Base-by-base conservation (phyloP, 108 stramenopile genomes). In the Cyclotella choctawhatcheeana region DNA sequence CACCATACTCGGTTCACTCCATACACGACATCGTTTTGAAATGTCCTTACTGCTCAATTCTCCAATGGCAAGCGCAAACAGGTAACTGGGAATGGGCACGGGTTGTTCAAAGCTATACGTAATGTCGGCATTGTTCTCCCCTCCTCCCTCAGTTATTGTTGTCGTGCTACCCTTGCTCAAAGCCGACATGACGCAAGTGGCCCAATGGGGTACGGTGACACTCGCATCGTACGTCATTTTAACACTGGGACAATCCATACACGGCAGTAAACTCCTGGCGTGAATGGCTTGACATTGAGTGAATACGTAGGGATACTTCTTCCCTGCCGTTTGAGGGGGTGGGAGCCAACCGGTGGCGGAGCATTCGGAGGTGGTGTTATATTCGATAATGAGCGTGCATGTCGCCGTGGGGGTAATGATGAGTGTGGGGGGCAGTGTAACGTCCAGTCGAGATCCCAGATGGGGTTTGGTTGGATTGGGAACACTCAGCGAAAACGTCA, bases 221-320 rank as follows among this genome's bases (percentile, higher is more conserved):
- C 56, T 77, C 0, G 97, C 96, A 34, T 85, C 79, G 76, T 94
- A 99, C 16, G 97, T 95, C 73, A 94, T 82, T 66, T 97, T 96
- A 48, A 91, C 91, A 8, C 86, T 84, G 43, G 93, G 93, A 10
- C 83, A 67, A 85, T 97, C 97, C 81, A 94, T 92, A 81, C 99
- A 99, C 4, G 99, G 99, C 10, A 98, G 34, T 54, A 99, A 69
- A 21, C 92, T 83, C 8, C 99, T 85, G 31, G 97, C 96, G 69
- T 99, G 98, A 72, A 99, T 99, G 7, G 98, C 98, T 74, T 96
- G 95, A 59, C 92, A 95, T 73, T 99, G 99, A 8, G 97, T 98
- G 73, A 97, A 98, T 8, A 99, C 83, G 73, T 98, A 99, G 0
- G 99, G 99, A 45, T 85, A 75, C 55, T 82, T 64, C 63, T 93